Evolutionary conservation across 1,284 basidiomycete species (phyloP), one percentile per base, ranked within the genome.

Genomic region (Sanghuangporus sanghuang): DNA sequence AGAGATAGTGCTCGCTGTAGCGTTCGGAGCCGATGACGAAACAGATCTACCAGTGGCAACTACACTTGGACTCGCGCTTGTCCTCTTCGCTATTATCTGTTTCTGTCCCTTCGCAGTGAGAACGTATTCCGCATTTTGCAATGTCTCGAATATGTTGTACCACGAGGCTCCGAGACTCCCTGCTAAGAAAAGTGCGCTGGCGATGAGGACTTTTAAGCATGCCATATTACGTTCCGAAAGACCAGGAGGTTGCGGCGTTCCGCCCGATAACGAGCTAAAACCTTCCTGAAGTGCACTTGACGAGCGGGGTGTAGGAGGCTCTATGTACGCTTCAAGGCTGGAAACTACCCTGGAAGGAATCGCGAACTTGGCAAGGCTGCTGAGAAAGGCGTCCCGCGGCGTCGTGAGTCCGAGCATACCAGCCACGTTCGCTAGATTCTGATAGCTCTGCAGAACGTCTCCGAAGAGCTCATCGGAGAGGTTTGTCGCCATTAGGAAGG

Each of bases 101-200:
- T 75, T 71, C 8, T 72, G 71, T 11, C 79, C 84, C 68, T 85
- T 87, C 57, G 84, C 78, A 2, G 85, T 84, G 35, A 97, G 79
- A 16, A 97, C 92, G 70, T 93, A 95, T 68, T 96, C 94, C 6
- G 95, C 94, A 69, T 95, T 96, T 75, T 97, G 95, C 42, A 97
- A 76, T 1, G 90, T 86, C 71, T 97, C 95, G 54, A 99, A 81
- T 6, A 98, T 85, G 53, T 90, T 84, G 72, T 93, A 95, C 96
- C 96, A 99, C 67, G 90, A 93, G 44, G 86, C 82, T 9, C 89
- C 94, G 0, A 98, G 82, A 61, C 87, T 91, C 0, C 91, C 91
- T 0, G 92, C 92, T 3, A 98, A 83, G 70, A 92, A 92, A 58
- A 93, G 79, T 0, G 92, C 87, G 64, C 91, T 90, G 0, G 85